Conservation (phyloP, 441 rosid genomes). For the Monsonia emarginata region DNA sequence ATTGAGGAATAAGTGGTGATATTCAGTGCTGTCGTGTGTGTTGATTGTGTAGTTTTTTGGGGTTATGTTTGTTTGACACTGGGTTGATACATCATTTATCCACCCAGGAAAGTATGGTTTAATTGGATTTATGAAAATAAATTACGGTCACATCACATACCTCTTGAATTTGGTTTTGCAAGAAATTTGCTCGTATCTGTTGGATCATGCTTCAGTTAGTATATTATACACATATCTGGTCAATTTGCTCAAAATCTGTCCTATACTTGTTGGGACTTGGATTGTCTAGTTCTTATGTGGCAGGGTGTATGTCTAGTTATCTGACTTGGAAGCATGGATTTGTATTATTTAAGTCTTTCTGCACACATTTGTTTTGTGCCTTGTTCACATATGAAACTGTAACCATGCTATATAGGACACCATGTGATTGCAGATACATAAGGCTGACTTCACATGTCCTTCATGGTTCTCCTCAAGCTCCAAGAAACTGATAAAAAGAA, state of each 20-base stretch:
- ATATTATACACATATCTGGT: background rate
- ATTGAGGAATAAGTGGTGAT: background rate
- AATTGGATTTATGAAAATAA: background rate
- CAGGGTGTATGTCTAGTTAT: background rate
- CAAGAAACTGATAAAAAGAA: constrained; percentile 76
- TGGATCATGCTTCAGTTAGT: background rate
- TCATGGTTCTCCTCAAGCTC: constrained; percentile 99
- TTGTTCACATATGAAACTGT: constrained; percentile 3
- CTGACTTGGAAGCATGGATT: background rate
- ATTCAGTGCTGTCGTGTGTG: background rate
- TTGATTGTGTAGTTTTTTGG: background rate
- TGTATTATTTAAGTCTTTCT: background rate
- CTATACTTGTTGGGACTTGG: background rate
- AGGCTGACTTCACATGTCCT: constrained; percentile 87
- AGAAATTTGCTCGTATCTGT: background rate
- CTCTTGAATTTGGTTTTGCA: background rate
- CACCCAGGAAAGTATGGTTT: background rate
- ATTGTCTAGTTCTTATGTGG: background rate
- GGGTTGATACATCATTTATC: background rate
- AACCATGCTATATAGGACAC: constrained; percentile 6
- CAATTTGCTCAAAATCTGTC: background rate
- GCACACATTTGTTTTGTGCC: background rate
- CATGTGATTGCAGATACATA: constrained; percentile 54
- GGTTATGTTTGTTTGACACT: background rate
- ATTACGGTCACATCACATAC: background rate